Percentiles rank a stretch among this genome's conserved stretches.
Conservation (phyloP, 2,329 filamentous ascomycete genomes). For the Fusarium tanahbumbuense region DNA sequence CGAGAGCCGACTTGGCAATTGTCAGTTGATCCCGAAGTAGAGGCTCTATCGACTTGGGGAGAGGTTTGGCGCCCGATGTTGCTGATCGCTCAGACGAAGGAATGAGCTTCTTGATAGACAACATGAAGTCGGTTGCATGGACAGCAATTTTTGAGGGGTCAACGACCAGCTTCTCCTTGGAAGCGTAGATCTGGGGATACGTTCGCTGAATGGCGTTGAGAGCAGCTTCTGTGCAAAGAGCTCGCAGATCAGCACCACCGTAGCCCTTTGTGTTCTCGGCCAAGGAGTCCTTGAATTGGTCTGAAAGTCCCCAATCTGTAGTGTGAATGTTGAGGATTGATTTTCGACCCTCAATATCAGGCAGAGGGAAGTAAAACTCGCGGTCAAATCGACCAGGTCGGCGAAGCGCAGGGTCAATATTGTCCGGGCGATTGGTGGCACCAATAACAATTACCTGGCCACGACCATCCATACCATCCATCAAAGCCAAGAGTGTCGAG, state of each 20-base stretch:
- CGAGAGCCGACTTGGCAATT: conserved; percentile 75
- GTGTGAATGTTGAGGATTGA: conserved; percentile 96
- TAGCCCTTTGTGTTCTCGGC: conserved; percentile 95
- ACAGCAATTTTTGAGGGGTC: conserved; percentile 86
- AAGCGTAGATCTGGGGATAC: conserved; percentile 95
- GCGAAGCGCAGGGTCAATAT: conserved; percentile 94
- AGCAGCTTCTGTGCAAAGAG: conserved; percentile 94
- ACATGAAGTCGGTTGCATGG: conserved; percentile 94
- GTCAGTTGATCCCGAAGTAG: conserved; percentile 79
- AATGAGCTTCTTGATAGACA: conserved; percentile 95
- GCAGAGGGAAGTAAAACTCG: conserved; percentile 97
- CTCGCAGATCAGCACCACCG: conserved; percentile 92
- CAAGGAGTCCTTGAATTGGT: conserved; percentile 83
- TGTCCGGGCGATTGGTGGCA: conserved; percentile 97
- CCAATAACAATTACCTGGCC: conserved; percentile 99
- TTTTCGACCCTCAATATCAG: conserved; percentile 81
- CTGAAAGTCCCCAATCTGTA: conserved; percentile 87
- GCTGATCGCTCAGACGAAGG: conserved; percentile 94
- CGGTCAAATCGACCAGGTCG: conserved; percentile 94
- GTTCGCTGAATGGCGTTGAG: conserved; percentile 95
- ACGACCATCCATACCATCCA: conserved; percentile 98
- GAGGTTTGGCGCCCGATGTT: conserved; percentile 82
- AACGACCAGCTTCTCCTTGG: conserved; percentile 89
- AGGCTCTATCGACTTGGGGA: conserved; percentile 84
- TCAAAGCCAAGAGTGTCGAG: conserved; percentile 89